A percentile compares a stretch with the other conserved stretches of the same genome.
phyloP scores from a whole-genome alignment of 2,329 filamentous ascomycete genomes.

The Kalaharituber pfeilii region DNA sequence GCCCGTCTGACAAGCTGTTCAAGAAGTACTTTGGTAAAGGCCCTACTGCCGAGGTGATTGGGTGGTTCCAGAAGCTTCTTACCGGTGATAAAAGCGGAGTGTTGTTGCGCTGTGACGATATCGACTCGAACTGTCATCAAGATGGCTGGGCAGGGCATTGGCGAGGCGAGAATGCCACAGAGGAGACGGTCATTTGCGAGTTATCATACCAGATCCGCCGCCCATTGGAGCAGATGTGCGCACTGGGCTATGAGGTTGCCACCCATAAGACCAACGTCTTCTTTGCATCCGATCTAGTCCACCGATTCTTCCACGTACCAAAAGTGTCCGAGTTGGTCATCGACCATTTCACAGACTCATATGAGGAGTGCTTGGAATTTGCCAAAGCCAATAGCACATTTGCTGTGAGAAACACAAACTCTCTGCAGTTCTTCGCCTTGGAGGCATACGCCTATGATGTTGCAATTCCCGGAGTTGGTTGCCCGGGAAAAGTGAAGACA shows the following conservation, averaged over 20 bases:
- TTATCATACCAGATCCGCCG: conserved; percentile 42
- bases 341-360: conserved; percentile 45
- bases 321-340: conserved; percentile 41
- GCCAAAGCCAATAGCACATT: conserved; percentile 30
- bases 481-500: neutral
- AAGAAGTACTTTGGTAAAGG: conserved; percentile 49
- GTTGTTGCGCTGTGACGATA: conserved; percentile 51
- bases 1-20: conserved; percentile 41
- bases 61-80: conserved; percentile 45
- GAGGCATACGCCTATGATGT: too few relatives aligned
- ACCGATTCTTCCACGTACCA: conserved; percentile 48
- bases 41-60: conserved; percentile 40
- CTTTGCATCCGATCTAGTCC: conserved; percentile 49
- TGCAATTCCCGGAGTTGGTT: neutral
- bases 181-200: conserved; percentile 52
- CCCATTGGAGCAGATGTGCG: conserved; percentile 42
- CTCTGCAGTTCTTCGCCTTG: conserved; percentile 42
- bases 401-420: conserved; percentile 41
- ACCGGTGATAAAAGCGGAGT: conserved; percentile 40
- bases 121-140: conserved; percentile 42
- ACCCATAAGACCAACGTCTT: conserved; percentile 40
- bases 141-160: conserved; percentile 45
- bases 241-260: conserved; percentile 46
- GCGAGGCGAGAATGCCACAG: conserved; percentile 45
- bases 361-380: conserved; percentile 30